A percentile compares a stretch with the other conserved stretches of the same genome.
Evolutionary conservation across 768 basidiomycete species (phyloP).

Genomic region (Tricholoma terreum): DNA sequence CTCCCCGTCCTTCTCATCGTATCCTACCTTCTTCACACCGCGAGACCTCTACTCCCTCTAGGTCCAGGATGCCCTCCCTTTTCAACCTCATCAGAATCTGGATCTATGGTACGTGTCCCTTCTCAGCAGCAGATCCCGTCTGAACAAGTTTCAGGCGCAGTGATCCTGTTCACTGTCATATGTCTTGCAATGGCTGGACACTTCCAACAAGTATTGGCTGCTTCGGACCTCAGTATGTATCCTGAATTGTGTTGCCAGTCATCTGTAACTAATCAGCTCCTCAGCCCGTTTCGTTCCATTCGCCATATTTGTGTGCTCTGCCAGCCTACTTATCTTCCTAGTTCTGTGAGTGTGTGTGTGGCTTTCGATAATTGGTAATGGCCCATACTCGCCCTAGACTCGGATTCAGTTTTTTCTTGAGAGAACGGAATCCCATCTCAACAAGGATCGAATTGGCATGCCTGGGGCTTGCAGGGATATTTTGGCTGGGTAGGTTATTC

Average conservation of each 20-base stretch:
- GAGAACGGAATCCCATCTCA: conserved; percentile 72
- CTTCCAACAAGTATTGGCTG: conserved; percentile 65
- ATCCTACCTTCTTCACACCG: conserved; percentile 5
- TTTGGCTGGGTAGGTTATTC: conserved; percentile 68
- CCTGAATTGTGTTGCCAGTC: conserved; percentile 7
- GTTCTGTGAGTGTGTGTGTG: conserved; percentile 55
- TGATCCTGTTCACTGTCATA: conserved; percentile 73
- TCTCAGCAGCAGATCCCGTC: conserved; percentile 6
- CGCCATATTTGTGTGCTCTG: conserved; percentile 75
- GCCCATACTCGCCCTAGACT: conserved; percentile 40
- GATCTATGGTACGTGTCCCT: conserved; percentile 56
- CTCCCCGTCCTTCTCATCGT: conserved; percentile 25
- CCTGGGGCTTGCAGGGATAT: conserved; percentile 65
- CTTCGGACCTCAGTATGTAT: conserved; percentile 76
- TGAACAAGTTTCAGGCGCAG: conserved; percentile 42
- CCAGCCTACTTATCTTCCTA: conserved; percentile 64
- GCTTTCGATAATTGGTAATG: not conserved
- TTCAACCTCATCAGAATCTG: conserved; percentile 68
- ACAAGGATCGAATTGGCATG: conserved; percentile 74
- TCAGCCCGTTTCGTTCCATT: conserved; percentile 85
- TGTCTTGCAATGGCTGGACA: conserved; percentile 78
- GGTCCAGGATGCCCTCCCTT: conserved; percentile 59
- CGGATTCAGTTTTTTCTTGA: conserved; percentile 59
- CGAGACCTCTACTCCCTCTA: conserved; percentile 23
- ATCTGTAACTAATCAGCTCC: conserved; percentile 1